Base-by-base conservation (phyloP, 805 yeast species). In the Teunomyces stri region DNA sequence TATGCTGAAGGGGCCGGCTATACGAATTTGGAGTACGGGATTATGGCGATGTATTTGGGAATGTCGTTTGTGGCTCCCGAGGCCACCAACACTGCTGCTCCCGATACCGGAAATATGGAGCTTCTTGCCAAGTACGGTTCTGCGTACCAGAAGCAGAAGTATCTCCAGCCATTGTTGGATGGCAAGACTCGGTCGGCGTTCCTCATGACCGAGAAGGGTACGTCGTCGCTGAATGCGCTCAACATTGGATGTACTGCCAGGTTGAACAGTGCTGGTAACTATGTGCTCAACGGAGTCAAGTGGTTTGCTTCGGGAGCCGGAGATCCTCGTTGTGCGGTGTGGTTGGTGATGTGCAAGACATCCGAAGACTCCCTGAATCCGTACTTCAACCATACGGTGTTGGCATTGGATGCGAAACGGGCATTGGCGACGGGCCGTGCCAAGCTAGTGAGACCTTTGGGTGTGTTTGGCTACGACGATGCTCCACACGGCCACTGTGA, bases 221-320 rank as follows among this genome's bases (percentile, higher is more conserved):
- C 77, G 11, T 76, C 84, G 4, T 79, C 84, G 0, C 80, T 86
- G 11, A 81, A 83, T 60, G 85, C 86, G 1, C 69, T 82, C 52
- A 82, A 81, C 60, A 79, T 82, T 48, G 69, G 79, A 1, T 63
- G 76, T 35, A 57, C 69, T 25, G 82, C 83, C 27, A 51, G 31
- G 13, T 50, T 54, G 50, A 69, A 65, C 48, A 56, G 57, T 4
- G 61, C 59, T 12, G 83, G 79, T 3, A 71, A 75, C 49, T 78
- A 70, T 44, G 76, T 80, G 2, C 53, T 83, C 42, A 78, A 79
- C 51, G 87, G 87, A 5, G 72, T 79, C 45, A 83, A 83, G 59
- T 82, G 87, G 87, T 82, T 82, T 74, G 82, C 85, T 2, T 79
- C 85, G 0, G 87, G 87, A 25, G 86, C 85, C 33, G 86, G 85